Conservation (phyloP, 2,329 filamentous ascomycete genomes). For the Ampelomyces quisqualis region DNA sequence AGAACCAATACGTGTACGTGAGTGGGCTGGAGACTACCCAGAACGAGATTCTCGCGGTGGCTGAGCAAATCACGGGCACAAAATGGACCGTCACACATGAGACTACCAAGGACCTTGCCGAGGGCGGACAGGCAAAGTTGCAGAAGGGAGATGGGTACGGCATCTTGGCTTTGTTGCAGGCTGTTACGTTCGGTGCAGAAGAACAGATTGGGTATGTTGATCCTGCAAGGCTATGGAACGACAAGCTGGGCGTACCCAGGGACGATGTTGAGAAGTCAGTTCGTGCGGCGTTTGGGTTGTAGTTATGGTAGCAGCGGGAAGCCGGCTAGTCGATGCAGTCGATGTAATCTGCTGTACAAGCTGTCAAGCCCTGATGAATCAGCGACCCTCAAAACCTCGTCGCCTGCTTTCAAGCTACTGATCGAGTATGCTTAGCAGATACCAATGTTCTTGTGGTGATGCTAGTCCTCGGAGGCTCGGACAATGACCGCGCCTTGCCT, state of each 20-base stretch:
- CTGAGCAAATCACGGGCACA: slow-evolving; percentile 55
- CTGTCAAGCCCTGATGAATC: too few relatives aligned
- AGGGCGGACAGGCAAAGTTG: slow-evolving; percentile 39
- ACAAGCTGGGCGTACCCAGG: slow-evolving; percentile 45
- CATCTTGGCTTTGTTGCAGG: slow-evolving; percentile 23
- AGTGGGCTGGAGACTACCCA: slow-evolving; percentile 60
- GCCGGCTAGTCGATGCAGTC: slow-evolving; percentile 15
- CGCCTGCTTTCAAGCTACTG: too few relatives aligned
- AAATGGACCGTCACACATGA: slow-evolving; percentile 53
- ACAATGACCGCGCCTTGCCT: slow-evolving; percentile 7
- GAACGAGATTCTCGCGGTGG: slow-evolving; percentile 55
- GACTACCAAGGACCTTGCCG: slow-evolving; percentile 35
- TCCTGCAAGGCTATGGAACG: slow-evolving; percentile 39
- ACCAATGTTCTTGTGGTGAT: too few relatives aligned
- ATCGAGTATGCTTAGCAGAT: not conserved
- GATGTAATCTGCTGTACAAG: not conserved
- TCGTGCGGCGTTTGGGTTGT: slow-evolving; percentile 24
- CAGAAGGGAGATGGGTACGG: slow-evolving; percentile 39
- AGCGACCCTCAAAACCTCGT: too few relatives aligned
- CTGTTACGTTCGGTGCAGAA: slow-evolving; percentile 15
- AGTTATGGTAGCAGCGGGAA: too few relatives aligned
- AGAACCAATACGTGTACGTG: slow-evolving; percentile 60
- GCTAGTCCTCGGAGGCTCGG: too few relatives aligned
- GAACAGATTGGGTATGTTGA: slow-evolving; percentile 28
- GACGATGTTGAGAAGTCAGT: slow-evolving; percentile 45